Evolutionary conservation across 2,329 filamentous ascomycete genomes (phyloP), one percentile per base, ranked within the genome.

Genomic region (Thelonectria olida): DNA sequence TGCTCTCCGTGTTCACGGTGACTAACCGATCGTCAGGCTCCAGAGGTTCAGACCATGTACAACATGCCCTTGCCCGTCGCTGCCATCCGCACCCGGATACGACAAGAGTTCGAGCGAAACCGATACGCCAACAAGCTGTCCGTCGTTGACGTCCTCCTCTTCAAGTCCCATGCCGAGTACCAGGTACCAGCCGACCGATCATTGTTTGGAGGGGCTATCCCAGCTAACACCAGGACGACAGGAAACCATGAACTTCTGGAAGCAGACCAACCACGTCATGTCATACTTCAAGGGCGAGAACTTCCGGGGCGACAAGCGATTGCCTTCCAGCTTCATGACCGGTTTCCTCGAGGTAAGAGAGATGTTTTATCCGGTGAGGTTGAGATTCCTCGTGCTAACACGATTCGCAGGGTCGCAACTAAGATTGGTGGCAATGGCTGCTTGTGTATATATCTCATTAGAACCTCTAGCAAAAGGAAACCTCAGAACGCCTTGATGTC

Each of bases 171-270:
- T 76, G 88, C 91, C 70, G 96, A 99, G 79, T 98, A 90, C 77
- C 96, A 99, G 91, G 94, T 97, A 77, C 70, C 34, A 12, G 5
- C 10, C 22, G 23, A 28, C 27, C 17, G 13, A 3, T 15, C 19
- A 10, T 7, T 23, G 20, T 23, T 9, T 4, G 20, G 20, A 4
- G 41, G 22, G 4, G 41, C 7, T 41, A 10, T 15, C 23, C 20
- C 5, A 25, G 47, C 64, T 70, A 53, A 71, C 57, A 22, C 39
- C 31, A 47, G 57, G 61, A 47, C 36, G 50, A 54, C 71, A 97
- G 94, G 96, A 99, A 85, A 99, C 92, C 54, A 88, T 99, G 85
- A 99, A 99, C 83, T 99, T 92, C 85, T 99, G 96, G 96, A 97
- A 97, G 82, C 96, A 99, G 81, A 85, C 94, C 64, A 92, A 92